Evolutionary conservation across 441 rosid species (phyloP).

Genomic region (Geranium incanum): DNA sequence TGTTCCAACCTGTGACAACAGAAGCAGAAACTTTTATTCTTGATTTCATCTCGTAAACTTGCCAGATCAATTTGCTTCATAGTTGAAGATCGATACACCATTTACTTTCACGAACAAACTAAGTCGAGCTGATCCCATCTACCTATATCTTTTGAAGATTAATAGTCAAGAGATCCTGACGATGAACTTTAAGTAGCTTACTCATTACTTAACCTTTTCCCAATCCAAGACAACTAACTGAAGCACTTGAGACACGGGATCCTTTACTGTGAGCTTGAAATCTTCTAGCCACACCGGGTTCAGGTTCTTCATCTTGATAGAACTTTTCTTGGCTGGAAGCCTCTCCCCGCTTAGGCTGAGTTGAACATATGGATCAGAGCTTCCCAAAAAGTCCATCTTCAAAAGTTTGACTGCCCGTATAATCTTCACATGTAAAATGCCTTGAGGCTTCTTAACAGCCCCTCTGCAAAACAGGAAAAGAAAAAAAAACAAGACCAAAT

Average conservation of each 20-base stretch:
- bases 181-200: constrained; percentile 8
- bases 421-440: constrained; percentile 39
- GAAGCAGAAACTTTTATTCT: constrained; percentile 5
- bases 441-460: constrained; percentile 38
- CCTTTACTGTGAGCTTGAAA: constrained; percentile 43
- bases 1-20: constrained; percentile 31
- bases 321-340: constrained; percentile 36
- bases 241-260: constrained; percentile 36
- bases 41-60: neutral
- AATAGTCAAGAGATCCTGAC: neutral
- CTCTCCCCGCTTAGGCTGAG: constrained; percentile 35
- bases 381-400: constrained; percentile 44
- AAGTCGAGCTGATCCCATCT: neutral
- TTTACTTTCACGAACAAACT: neutral
- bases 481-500: neutral
- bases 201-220: constrained; percentile 34
- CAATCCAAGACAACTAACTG: constrained; percentile 40
- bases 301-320: constrained; percentile 38
- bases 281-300: constrained; percentile 47
- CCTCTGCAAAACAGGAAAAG: constrained; percentile 18
- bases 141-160: constrained; percentile 3
- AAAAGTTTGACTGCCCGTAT: constrained; percentile 33
- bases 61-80: neutral
- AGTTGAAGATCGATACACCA: neutral
- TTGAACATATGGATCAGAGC: constrained; percentile 47